phyloP scores from a whole-genome alignment of 176 grass and related monocot genomes.

The Cenchrus purpureus region DNA sequence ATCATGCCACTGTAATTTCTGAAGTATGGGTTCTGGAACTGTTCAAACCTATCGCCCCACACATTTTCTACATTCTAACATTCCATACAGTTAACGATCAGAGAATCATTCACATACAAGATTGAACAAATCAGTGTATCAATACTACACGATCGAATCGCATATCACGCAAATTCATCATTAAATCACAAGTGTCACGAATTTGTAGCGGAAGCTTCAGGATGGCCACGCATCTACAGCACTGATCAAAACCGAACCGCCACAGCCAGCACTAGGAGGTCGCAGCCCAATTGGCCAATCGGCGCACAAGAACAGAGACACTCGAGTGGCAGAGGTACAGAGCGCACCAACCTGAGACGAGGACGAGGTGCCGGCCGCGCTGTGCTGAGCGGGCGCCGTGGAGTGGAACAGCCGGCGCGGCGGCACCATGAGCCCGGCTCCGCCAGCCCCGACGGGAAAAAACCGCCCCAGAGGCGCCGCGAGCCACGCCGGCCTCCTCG shows the following conservation, averaged over 20 bases:
- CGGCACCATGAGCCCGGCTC: conserved; percentile 3
- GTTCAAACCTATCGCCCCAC: not conserved
- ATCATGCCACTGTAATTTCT: not conserved
- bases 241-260: not conserved
- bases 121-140: not conserved
- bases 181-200: not conserved
- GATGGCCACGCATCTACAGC: not conserved
- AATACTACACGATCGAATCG: not conserved
- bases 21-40: not conserved
- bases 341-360: conserved; percentile 48
- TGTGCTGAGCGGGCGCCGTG: conserved; percentile 40
- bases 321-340: not conserved
- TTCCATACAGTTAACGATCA: not conserved
- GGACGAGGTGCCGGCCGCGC: conserved; percentile 32
- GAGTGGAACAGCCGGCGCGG: conserved; percentile 53
- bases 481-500: conserved; percentile 25
- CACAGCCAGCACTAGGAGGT: not conserved
- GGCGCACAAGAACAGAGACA: not conserved
- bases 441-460: not conserved
- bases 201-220: not conserved
- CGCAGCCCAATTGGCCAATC: not conserved
- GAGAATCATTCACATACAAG: not conserved
- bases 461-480: not conserved
- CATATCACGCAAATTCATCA: not conserved
- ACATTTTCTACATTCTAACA: not conserved